Evolutionary conservation across 352 stramenopile genomes (phyloP).

Genomic region (Paralagenidium karlingii): DNA sequence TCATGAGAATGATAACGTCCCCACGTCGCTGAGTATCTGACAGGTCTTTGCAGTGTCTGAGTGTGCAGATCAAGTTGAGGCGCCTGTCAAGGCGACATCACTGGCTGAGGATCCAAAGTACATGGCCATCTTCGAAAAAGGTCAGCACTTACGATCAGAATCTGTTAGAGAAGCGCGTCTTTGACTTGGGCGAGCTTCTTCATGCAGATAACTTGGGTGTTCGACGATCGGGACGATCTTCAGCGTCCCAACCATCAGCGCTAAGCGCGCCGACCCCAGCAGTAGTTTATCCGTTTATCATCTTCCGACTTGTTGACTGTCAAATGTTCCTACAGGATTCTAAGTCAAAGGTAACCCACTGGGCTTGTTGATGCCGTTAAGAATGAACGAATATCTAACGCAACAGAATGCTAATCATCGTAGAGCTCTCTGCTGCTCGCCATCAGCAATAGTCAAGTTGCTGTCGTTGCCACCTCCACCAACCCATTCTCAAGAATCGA

Average conservation of each 20-base stretch:
- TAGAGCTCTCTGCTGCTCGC: conserved; percentile 51
- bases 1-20: too few species aligned
- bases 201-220: too few species aligned
- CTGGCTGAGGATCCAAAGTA: conserved; percentile 63
- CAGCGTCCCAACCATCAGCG: neutral
- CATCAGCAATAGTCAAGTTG: conserved; percentile 40
- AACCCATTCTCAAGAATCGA: conserved; percentile 42
- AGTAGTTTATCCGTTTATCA: conserved; percentile 35
- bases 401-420: too few species aligned
- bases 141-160: neutral
- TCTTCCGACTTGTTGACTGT: conserved; percentile 67
- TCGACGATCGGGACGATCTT: too few species aligned
- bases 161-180: neutral
- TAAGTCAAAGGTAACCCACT: conserved; percentile 31
- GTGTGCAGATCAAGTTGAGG: conserved; percentile 7
- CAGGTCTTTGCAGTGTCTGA: too few species aligned
- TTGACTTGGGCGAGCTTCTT: too few species aligned
- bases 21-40: too few species aligned
- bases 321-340: conserved; percentile 67
- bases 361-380: neutral
- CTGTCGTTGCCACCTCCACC: too few species aligned
- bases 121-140: conserved; percentile 18
- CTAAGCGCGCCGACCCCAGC: neutral
- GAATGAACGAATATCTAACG: too few species aligned
- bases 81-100: conserved; percentile 49